These are phyloP conservation scores for Cytospora schulzeri DNA, from an alignment of 2,329 filamentous ascomycete genomes.

Conservation along the genomic window DNA sequence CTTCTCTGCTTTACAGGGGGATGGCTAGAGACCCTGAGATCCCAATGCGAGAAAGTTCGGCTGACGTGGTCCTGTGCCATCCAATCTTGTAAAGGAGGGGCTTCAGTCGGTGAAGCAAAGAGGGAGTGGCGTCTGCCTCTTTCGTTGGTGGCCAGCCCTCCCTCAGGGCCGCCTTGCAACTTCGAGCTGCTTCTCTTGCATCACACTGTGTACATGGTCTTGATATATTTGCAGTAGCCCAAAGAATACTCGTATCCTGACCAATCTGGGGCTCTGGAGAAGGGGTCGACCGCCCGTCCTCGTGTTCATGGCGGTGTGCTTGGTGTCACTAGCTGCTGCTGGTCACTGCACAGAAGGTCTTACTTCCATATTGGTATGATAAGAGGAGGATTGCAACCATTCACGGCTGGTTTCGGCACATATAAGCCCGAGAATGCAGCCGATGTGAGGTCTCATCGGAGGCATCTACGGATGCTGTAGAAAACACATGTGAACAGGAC, in stretches of 20 bases:
- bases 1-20: not conserved
- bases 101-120: not conserved
- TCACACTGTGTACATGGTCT: not conserved
- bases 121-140: not conserved
- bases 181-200: not conserved
- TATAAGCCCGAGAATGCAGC: not conserved
- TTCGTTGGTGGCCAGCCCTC: not conserved
- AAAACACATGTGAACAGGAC: not conserved
- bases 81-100: not conserved
- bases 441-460: not conserved
- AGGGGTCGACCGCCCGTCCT: not conserved
- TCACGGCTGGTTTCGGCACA: not conserved
- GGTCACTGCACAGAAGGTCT: not conserved
- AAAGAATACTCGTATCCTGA: not conserved
- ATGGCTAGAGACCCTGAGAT: not conserved
- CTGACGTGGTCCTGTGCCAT: not conserved
- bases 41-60: rapidly evolving
- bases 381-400: not conserved
- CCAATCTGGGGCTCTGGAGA: not conserved
- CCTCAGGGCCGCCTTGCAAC: not conserved
- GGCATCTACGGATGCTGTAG: not conserved
- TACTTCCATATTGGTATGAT: not conserved
- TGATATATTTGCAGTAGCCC: not conserved
- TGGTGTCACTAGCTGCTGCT: not conserved
- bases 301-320: not conserved